These are phyloP conservation scores for Metschnikowia bowlesiae DNA, from an alignment of 805 yeast genomes.

Conservation along the genomic window DNA sequence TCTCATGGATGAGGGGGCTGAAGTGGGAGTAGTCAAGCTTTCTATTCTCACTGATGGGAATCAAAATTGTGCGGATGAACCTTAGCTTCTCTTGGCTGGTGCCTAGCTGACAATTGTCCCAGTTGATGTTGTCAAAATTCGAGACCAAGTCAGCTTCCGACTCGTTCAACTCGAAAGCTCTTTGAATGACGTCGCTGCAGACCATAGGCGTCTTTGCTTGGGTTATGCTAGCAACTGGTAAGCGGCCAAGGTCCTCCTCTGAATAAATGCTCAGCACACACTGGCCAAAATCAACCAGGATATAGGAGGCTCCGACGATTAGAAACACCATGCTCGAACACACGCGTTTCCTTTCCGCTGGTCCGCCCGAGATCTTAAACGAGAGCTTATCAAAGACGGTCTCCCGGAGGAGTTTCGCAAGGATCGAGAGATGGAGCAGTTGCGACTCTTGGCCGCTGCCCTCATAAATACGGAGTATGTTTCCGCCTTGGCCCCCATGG, in stretches of 20 bases:
- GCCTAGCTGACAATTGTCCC: conserved; percentile 3
- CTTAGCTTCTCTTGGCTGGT: conserved; percentile 13
- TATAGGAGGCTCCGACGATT: conserved; percentile 4
- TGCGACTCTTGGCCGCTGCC: conserved; percentile 9
- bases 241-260: conserved; percentile 2
- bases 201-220: conserved; percentile 2
- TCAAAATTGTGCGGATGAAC: conserved; percentile 11
- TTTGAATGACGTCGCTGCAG: conserved; percentile 2
- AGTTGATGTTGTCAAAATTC: conserved; percentile 1
- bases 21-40: not conserved
- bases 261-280: conserved; percentile 5
- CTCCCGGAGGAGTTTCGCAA: conserved; percentile 12
- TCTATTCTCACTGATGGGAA: conserved; percentile 3
- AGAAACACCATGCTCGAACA: conserved; percentile 7
- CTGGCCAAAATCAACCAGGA: conserved; percentile 8
- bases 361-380: conserved; percentile 3
- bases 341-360: not conserved
- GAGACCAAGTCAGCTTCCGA: not conserved
- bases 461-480: conserved; percentile 11
- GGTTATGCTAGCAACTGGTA: not conserved
- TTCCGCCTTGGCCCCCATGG: conserved; percentile 7
- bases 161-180: conserved; percentile 7
- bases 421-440: conserved; percentile 7
- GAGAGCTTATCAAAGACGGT: conserved; percentile 5
- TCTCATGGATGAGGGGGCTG: conserved; percentile 5